Conservation (phyloP, 2,329 filamentous ascomycete species). For the Botrytis tulipae region DNA sequence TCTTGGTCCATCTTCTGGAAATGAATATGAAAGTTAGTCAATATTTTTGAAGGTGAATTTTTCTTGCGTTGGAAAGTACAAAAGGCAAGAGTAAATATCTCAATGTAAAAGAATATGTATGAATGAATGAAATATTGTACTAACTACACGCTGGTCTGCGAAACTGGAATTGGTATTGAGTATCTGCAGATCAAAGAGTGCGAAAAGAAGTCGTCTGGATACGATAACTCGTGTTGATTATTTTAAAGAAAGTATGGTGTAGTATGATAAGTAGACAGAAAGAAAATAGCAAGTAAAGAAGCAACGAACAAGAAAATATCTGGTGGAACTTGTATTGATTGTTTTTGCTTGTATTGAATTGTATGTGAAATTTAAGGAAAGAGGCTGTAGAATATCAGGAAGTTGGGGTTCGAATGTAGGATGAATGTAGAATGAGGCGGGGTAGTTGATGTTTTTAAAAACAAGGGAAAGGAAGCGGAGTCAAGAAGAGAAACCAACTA, state of each 20-base stretch:
- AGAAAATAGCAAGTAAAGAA: neutral
- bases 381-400: neutral
- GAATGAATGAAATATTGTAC: neutral
- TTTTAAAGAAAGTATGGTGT: neutral
- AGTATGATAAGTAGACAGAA: neutral
- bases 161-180: neutral
- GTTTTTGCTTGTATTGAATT: neutral
- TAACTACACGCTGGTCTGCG: slow-evolving; percentile 1
- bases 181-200: neutral
- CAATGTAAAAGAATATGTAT: neutral
- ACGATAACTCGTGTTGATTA: too few relatives aligned
- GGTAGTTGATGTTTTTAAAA: neutral
- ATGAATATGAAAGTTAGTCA: neutral
- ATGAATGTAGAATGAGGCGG: neutral
- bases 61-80: neutral
- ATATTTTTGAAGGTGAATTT: slow-evolving; percentile 7
- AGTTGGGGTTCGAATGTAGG: neutral
- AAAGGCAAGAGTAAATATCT: neutral
- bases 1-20: slow-evolving; percentile 5
- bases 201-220: neutral
- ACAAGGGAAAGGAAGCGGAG: neutral
- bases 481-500: neutral
- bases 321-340: slow-evolving; percentile 3
- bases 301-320: slow-evolving; percentile 1
- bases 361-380: neutral